These are phyloP conservation scores for Metschnikowia gelsemii DNA, from an alignment of 805 yeast species.

Conservation along the genomic window DNA sequence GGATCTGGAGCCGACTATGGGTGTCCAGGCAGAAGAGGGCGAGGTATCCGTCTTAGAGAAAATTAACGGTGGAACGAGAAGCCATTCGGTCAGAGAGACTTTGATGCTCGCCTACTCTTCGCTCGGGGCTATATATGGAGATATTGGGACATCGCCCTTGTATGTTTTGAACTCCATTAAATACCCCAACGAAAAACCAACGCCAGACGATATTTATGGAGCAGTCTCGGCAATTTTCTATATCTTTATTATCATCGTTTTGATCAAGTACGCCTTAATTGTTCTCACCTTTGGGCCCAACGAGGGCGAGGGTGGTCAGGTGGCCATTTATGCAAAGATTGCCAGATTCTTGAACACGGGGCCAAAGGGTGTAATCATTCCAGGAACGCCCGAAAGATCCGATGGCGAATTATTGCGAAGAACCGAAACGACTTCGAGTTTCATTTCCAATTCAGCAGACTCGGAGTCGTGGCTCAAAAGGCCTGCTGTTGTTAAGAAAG, in stretches of 20 bases:
- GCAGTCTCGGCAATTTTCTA: conserved; percentile 55
- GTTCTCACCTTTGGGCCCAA: conserved; percentile 54
- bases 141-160: conserved; percentile 61
- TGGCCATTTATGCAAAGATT: conserved; percentile 60
- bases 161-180: conserved; percentile 44
- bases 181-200: conserved; percentile 30
- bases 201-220: conserved; percentile 45
- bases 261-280: conserved; percentile 49
- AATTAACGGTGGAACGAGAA: neutral
- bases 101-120: conserved; percentile 42
- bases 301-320: conserved; percentile 63
- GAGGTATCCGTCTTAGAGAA: conserved; percentile 6
- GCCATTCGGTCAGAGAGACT: conserved; percentile 10
- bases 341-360: conserved; percentile 50
- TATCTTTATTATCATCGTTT: conserved; percentile 52
- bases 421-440: conserved; percentile 37
- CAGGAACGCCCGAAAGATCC: conserved; percentile 36
- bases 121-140: conserved; percentile 65
- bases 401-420: conserved; percentile 33
- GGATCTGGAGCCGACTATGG: neutral
- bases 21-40: conserved; percentile 7
- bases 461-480: conserved; percentile 21
- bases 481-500: conserved; percentile 28
- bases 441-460: conserved; percentile 21
- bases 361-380: conserved; percentile 44